A percentile compares a stretch with the other conserved stretches of the same genome.
Evolutionary conservation across 2,329 filamentous ascomycete genomes (phyloP).

Genomic region (Didymella exigua): DNA sequence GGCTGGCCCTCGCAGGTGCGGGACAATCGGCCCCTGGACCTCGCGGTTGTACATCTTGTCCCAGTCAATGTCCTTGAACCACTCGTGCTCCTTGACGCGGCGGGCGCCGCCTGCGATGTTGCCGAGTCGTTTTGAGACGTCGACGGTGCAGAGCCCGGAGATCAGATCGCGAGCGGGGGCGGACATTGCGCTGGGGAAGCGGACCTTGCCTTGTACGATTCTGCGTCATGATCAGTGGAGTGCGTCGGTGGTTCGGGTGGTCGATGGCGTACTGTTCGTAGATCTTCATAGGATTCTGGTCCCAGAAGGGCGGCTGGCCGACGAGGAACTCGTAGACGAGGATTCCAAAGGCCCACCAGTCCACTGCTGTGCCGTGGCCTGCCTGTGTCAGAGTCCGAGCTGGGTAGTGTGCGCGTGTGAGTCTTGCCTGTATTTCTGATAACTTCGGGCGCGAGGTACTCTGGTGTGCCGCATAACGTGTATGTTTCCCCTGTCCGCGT

Average conservation of each 20-base stretch:
- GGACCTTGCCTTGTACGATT: constrained; percentile 78
- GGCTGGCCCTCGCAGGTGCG: constrained; percentile 72
- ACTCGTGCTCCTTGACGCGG: constrained; percentile 75
- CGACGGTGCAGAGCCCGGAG: constrained; percentile 75
- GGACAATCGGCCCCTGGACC: constrained; percentile 72
- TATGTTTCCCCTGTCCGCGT: constrained; percentile 69
- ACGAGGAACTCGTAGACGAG: constrained; percentile 84
- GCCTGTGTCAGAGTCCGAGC: constrained; percentile 25
- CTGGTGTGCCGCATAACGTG: constrained; percentile 81
- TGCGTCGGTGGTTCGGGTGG: neutral
- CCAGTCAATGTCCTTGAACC: constrained; percentile 77
- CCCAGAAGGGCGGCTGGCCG: constrained; percentile 85
- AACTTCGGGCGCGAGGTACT: constrained; percentile 83
- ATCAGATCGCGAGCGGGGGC: constrained; percentile 75
- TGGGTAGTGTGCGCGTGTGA: neutral
- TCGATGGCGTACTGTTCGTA: constrained; percentile 66
- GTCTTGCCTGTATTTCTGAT: constrained; percentile 75
- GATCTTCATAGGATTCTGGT: constrained; percentile 84
- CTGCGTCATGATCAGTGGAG: constrained; percentile 48
- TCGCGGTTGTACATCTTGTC: constrained; percentile 70
- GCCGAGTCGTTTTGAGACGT: constrained; percentile 76
- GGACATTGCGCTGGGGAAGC: constrained; percentile 73
- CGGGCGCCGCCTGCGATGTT: constrained; percentile 77
- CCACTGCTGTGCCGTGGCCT: constrained; percentile 72
- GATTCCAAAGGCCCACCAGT: constrained; percentile 88